These are phyloP conservation scores for Umbellularia californica DNA, from an alignment of 164 flowering plant genomes.

Conservation along the genomic window DNA sequence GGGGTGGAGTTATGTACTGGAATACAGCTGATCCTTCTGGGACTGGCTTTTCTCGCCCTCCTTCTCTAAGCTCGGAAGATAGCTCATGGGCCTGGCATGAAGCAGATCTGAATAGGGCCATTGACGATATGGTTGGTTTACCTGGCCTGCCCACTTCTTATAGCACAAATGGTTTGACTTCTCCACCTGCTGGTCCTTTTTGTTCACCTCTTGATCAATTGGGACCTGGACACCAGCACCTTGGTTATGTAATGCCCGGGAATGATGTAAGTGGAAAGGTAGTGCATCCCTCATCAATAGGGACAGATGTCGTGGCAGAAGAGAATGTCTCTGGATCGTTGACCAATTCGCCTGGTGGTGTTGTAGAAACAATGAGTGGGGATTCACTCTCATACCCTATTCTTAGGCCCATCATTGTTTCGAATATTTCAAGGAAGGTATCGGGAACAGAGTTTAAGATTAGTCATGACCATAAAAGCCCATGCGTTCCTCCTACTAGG, in stretches of 20 bases:
- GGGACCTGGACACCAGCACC: constrained; percentile 62
- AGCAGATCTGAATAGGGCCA: constrained; percentile 81
- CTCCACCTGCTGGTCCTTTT: constrained; percentile 82
- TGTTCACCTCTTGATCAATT: constrained; percentile 90
- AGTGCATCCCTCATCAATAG: constrained; percentile 49
- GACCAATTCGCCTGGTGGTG: constrained; percentile 46
- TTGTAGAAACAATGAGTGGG: constrained; percentile 51
- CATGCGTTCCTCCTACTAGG: constrained; percentile 66
- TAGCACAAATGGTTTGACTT: constrained; percentile 80
- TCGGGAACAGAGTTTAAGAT: constrained; percentile 72
- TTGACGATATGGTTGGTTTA: constrained; percentile 89
- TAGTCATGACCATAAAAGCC: constrained; percentile 62
- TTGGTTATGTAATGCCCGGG: constrained; percentile 76
- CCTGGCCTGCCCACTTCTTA: constrained; percentile 69
- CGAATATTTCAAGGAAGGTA: constrained; percentile 63
- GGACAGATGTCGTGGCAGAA: constrained; percentile 43
- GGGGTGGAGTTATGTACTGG: constrained; percentile 99
- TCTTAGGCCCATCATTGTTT: constrained; percentile 79
- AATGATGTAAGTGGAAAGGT: constrained; percentile 58
- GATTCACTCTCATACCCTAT: constrained; percentile 75
- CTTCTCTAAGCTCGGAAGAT: constrained; percentile 96
- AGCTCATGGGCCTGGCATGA: constrained; percentile 98
- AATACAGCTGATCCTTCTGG: constrained; percentile 75
- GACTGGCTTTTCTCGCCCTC: constrained; percentile 82
- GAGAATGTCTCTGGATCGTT: constrained; percentile 62